Percentiles rank a stretch among this genome's conserved stretches.
Evolutionary conservation across 2,329 filamentous ascomycete genomes (phyloP).

Genomic region (Fusarium falciforme): DNA sequence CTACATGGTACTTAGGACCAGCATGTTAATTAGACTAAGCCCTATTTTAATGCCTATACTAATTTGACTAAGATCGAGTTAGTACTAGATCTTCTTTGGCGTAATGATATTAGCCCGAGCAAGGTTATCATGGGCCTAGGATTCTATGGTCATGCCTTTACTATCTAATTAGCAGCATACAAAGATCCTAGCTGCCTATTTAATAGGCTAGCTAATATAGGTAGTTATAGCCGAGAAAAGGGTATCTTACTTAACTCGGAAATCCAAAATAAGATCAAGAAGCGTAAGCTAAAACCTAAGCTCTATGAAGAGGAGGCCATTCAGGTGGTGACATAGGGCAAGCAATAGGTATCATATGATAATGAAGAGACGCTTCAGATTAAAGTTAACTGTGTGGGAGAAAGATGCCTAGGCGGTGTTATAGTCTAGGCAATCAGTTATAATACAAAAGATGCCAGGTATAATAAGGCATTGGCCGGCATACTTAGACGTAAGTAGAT

Average conservation of each 20-base stretch:
- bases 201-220: background rate
- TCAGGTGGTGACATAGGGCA: background rate
- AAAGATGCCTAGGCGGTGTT: constrained; percentile 11
- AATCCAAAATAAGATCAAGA: background rate
- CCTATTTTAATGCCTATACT: constrained; percentile 24
- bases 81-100: constrained; percentile 20
- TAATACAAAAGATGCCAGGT: constrained; percentile 13
- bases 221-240: background rate
- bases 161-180: background rate
- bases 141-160: constrained; percentile 32
- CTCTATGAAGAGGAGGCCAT: constrained; percentile 7
- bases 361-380: constrained; percentile 13
- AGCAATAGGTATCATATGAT: constrained; percentile 16
- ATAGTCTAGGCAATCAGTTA: constrained; percentile 31
- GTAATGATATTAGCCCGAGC: background rate
- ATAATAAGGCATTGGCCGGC: background rate
- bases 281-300: background rate
- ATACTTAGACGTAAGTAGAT: background rate
- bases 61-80: constrained; percentile 23
- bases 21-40: background rate
- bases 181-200: constrained; percentile 9
- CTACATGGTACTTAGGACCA: constrained; percentile 18
- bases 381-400: constrained; percentile 2
- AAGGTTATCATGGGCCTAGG: constrained; percentile 17
- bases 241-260: constrained; percentile 15